Evolutionary conservation across 345 rosid species (phyloP).

Genomic region (Dovyalis caffra): DNA sequence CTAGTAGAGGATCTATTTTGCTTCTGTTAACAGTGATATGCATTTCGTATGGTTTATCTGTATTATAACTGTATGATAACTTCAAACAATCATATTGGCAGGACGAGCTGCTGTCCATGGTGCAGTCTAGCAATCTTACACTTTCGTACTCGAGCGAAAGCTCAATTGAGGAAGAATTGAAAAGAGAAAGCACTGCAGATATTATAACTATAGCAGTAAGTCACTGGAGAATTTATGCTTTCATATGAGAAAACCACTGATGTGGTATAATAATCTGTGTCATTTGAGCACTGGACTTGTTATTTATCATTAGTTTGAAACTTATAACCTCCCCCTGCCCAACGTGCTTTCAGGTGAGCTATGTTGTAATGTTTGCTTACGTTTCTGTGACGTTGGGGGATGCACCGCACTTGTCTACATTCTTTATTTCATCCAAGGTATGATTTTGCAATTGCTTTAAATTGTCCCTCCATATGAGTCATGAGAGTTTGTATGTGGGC

Average conservation of each 20-base stretch:
- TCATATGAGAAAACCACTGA: conserved; percentile 12
- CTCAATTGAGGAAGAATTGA: conserved; percentile 92
- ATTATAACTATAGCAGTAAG: conserved; percentile 60
- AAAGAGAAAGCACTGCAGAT: conserved; percentile 98
- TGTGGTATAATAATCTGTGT: background rate
- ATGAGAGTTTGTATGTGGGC: background rate
- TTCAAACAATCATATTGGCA: conserved; percentile 28
- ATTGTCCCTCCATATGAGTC: background rate
- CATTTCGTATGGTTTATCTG: background rate
- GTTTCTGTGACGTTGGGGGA: conserved; percentile 86
- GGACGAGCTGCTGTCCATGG: conserved; percentile 86
- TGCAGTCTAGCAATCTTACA: conserved; percentile 60
- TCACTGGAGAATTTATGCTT: conserved; percentile 10
- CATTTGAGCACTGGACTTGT: background rate
- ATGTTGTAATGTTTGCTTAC: conserved; percentile 95
- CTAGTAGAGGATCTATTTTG: too few species aligned
- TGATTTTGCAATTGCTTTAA: conserved; percentile 15
- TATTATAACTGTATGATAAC: conserved; percentile 6
- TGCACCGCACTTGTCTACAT: conserved; percentile 57
- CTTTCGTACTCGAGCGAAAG: conserved; percentile 91
- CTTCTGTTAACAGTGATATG: background rate
- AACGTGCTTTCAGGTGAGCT: conserved; percentile 71
- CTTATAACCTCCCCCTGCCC: background rate
- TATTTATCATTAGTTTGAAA: background rate
- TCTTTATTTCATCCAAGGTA: conserved; percentile 90